Percentiles rank a stretch among this genome's conserved stretches.
phyloP scores from a whole-genome alignment of 2,329 filamentous ascomycete genomes.

The Alternaria ethzedia region DNA sequence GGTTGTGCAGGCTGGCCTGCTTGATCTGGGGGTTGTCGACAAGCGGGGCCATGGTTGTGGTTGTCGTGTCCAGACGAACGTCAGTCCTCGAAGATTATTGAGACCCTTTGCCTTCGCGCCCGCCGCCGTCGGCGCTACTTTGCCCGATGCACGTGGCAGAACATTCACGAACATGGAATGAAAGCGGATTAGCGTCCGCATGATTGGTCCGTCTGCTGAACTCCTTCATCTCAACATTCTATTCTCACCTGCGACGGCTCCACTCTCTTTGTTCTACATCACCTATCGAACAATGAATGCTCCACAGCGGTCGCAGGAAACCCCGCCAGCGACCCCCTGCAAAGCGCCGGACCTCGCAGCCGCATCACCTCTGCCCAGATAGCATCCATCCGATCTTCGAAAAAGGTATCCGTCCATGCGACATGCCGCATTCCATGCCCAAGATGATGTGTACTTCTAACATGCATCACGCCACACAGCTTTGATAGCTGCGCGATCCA shows the following conservation, averaged over 20 bases:
- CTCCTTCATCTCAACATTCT: neutral
- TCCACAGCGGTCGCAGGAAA: neutral
- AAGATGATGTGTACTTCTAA: conserved; percentile 9
- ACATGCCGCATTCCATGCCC: conserved; percentile 20
- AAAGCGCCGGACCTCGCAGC: neutral
- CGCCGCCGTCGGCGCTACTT: conserved; percentile 7
- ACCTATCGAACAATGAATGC: neutral
- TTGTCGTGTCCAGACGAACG: conserved; percentile 24
- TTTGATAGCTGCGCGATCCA: conserved; percentile 23
- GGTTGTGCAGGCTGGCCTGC: conserved; percentile 85
- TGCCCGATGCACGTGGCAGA: conserved; percentile 11
- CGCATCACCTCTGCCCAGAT: conserved; percentile 10
- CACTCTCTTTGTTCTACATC: neutral
- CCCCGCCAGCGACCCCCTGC: neutral
- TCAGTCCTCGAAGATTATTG: conserved; percentile 18
- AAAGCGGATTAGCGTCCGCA: conserved; percentile 3
- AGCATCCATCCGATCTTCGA: conserved; percentile 11
- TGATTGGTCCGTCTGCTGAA: conserved; percentile 12
- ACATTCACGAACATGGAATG: conserved; percentile 11
- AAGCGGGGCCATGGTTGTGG: conserved; percentile 62
- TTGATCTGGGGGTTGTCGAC: conserved; percentile 92
- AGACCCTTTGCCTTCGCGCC: conserved; percentile 19
- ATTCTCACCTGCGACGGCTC: neutral
- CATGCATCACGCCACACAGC: conserved; percentile 9
- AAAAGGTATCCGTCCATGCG: conserved; percentile 32